These are phyloP conservation scores for Tothia fuscella DNA, from an alignment of 2,329 filamentous ascomycete genomes.

Conservation along the genomic window DNA sequence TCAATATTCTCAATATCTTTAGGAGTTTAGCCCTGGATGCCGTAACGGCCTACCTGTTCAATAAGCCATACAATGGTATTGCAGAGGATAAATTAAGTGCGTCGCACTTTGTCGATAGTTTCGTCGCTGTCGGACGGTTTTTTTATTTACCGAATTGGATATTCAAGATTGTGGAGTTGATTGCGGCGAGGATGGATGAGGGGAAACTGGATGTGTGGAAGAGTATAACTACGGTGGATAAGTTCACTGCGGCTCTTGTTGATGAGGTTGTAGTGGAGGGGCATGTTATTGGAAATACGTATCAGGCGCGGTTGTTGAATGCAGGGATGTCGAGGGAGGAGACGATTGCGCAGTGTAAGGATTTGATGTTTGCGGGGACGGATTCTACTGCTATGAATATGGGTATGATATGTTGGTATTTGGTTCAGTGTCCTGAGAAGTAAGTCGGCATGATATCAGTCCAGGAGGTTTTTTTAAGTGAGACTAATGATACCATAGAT, in stretches of 20 bases:
- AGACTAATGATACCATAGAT: no score
- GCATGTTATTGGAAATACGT: constrained; percentile 23
- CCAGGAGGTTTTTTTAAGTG: background rate
- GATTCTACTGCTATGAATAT: constrained; percentile 42
- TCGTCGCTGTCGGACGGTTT: constrained; percentile 43
- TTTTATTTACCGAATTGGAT: constrained; percentile 38
- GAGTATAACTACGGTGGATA: constrained; percentile 30
- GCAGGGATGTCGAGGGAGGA: constrained; percentile 32
- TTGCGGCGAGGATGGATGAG: constrained; percentile 23
- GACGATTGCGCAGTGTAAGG: constrained; percentile 40
- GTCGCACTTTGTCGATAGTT: constrained; percentile 41
- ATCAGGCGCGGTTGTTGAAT: constrained; percentile 36
- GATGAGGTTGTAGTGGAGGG: constrained; percentile 17
- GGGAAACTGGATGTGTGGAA: constrained; percentile 22
- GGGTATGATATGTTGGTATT: constrained; percentile 34
- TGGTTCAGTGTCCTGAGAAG: constrained; percentile 32
- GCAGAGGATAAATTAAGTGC: constrained; percentile 30
- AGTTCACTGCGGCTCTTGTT: constrained; percentile 31
- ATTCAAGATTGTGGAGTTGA: constrained; percentile 30
- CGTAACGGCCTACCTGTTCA: constrained; percentile 43
- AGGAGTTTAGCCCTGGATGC: constrained; percentile 42
- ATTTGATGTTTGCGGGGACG: constrained; percentile 43
- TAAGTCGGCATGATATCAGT: constrained; percentile 15
- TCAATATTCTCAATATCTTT: constrained; percentile 39
- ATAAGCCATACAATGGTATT: constrained; percentile 37